Evolutionary conservation across 2,329 filamentous ascomycete species (phyloP), one percentile per base, ranked within the genome.

Genomic region (Alternaria gaisen): DNA sequence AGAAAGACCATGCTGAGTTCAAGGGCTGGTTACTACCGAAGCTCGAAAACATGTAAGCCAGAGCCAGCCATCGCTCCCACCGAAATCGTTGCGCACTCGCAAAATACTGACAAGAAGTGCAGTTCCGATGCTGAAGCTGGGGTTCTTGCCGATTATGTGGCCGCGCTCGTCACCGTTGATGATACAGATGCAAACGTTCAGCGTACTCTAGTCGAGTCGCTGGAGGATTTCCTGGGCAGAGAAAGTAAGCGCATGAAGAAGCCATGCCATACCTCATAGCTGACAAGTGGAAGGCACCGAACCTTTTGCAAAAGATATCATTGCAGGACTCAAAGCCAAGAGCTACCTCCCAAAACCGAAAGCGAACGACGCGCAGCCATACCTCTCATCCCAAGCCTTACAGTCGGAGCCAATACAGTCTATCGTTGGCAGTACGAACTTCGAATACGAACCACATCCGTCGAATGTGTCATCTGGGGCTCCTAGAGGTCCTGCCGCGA

Each of bases 61-160:
- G 28, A 46, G 42, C 41, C 20, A 43, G 36, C 18, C 18, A 9
- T 60, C 18, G 44, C 53, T 30, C 22, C 48, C 42, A 26, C 42
- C 40, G 41, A 56, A 44, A 24, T 7, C 24, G 3, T 55, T 43
- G 36, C 30, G 24, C 42, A 36, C n/a, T 52, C 26, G 26, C 47
- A 46, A 28, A 52, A 4, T 43, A 42, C 57, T 70, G 22, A 65
- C 53, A 38, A 38, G 30, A 18, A 30, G 4, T 12, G 41, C 51
- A 92, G 91, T 54, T 92, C 90, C 28, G 91, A 94, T 72, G 91
- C 91, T 52, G 92, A 95, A 75, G 87, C 89, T 32, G 91, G 93
- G 72, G 91, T 94, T 5, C 87, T 95, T 3, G 91, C 91, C 47
- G 92, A 95, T 70, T 95, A 94, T 75, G 90, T 94, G n/a, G 84